phyloP scores from a whole-genome alignment of 306 rosid genomes.

The Vigna nakashimae region DNA sequence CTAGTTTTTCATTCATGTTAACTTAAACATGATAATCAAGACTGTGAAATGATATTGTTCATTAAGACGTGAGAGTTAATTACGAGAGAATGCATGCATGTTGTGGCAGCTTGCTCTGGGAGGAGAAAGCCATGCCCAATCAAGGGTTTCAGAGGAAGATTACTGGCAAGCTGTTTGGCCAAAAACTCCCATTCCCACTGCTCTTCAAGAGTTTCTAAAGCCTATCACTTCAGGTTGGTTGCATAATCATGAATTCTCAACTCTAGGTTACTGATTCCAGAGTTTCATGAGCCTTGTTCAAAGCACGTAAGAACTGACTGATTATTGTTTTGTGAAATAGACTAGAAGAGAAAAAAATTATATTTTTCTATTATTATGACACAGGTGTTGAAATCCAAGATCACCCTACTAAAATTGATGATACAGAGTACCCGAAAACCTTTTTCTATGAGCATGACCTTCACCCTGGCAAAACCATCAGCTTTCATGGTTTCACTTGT shows the following conservation, averaged over 20 bases:
- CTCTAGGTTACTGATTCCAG: too few relatives aligned
- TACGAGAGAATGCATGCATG: not conserved
- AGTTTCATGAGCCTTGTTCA: too few relatives aligned
- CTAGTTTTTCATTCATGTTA: too few relatives aligned
- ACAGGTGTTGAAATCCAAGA: not conserved
- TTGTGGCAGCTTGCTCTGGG: not conserved
- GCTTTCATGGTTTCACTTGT: slow-evolving; percentile 48
- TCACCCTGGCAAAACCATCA: not conserved
- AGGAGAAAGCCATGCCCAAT: not conserved
- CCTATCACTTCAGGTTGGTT: not conserved
- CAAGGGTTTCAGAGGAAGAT: not conserved
- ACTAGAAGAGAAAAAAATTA: not conserved
- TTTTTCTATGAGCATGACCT: slow-evolving; percentile 9
- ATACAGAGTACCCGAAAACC: not conserved
- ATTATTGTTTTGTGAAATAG: too few relatives aligned
- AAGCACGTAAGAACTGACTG: too few relatives aligned
- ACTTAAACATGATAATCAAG: not conserved
- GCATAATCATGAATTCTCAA: too few relatives aligned
- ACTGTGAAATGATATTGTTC: too few relatives aligned
- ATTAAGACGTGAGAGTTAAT: not conserved
- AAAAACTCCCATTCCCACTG: slow-evolving; percentile 38
- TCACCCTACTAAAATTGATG: not conserved
- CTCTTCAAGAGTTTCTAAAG: slow-evolving; percentile 9
- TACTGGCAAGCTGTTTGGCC: slow-evolving; percentile 43
- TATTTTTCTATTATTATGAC: not conserved